phyloP scores from a whole-genome alignment of 768 basidiomycete genomes.

The Daedaleopsis sinensis region DNA sequence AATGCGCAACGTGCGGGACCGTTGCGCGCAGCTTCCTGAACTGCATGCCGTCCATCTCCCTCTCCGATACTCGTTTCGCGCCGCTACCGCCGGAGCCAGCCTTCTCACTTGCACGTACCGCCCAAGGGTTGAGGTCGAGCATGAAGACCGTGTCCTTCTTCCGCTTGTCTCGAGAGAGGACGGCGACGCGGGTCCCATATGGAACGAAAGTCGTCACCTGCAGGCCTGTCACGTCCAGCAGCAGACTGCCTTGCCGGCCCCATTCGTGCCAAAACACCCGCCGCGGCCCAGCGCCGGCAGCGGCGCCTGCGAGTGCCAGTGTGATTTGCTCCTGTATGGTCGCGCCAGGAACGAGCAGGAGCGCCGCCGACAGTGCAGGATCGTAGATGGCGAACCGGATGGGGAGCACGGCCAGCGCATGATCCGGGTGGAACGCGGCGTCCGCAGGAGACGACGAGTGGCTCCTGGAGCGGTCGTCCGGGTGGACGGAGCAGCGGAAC shows the following conservation, averaged over 20 bases:
- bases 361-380: background rate
- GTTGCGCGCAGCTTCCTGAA: background rate
- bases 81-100: too few species aligned
- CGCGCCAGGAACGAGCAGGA: background rate
- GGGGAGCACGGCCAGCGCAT: background rate
- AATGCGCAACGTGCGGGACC: background rate
- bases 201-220: background rate
- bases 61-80: background rate
- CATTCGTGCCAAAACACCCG: slow-evolving; percentile 6
- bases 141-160: background rate
- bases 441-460: background rate
- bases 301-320: background rate
- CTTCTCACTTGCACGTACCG: background rate
- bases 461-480: background rate
- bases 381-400: slow-evolving; percentile 5
- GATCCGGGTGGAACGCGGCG: background rate
- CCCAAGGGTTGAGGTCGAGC: background rate
- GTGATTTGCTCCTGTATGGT: background rate
- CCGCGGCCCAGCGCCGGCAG: background rate
- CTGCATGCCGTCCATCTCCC: background rate
- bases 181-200: background rate
- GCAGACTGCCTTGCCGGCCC: background rate
- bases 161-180: background rate
- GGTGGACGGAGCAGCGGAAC: slow-evolving; percentile 1
- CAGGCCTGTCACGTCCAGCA: background rate